These are phyloP conservation scores for Xanthoconium stramineum DNA, from an alignment of 768 basidiomycete species.

Conservation along the genomic window DNA sequence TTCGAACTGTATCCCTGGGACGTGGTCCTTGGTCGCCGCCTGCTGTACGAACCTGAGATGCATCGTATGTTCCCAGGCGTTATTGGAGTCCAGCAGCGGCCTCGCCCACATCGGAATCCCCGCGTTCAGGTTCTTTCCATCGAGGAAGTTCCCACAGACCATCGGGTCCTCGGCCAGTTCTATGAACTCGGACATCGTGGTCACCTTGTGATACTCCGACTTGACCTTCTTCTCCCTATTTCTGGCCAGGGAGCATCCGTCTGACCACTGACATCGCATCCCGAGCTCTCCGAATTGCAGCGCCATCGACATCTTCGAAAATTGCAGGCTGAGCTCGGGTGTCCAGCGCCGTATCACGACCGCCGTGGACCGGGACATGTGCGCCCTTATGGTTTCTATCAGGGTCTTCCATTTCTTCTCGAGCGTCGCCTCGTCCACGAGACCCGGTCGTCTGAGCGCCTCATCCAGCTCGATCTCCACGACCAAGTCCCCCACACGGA, in stretches of 20 bases:
- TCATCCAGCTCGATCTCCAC: not conserved
- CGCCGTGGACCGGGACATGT: not conserved
- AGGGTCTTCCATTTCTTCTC: not conserved
- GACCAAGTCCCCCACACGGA: not conserved
- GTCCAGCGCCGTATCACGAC: not conserved
- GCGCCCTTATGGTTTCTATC: rapidly evolving
- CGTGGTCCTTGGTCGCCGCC: not conserved
- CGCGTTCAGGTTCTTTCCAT: not conserved
- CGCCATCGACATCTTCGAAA: not conserved
- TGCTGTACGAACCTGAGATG: not conserved
- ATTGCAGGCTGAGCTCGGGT: not conserved
- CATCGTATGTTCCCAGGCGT: not conserved
- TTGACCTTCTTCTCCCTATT: not conserved
- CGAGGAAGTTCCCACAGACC: not conserved
- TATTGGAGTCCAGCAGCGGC: not conserved
- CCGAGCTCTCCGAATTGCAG: not conserved
- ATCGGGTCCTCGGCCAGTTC: not conserved
- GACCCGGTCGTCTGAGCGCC: not conserved
- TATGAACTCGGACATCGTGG: not conserved
- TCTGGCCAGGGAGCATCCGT: rapidly evolving
- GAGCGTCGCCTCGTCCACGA: rapidly evolving
- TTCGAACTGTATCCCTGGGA: not conserved
- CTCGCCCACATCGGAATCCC: no score
- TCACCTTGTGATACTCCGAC: not conserved
- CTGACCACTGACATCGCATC: not conserved